These are phyloP conservation scores for Colletotrichum chrysophilum DNA, from an alignment of 2,329 filamentous ascomycete species.

Conservation along the genomic window DNA sequence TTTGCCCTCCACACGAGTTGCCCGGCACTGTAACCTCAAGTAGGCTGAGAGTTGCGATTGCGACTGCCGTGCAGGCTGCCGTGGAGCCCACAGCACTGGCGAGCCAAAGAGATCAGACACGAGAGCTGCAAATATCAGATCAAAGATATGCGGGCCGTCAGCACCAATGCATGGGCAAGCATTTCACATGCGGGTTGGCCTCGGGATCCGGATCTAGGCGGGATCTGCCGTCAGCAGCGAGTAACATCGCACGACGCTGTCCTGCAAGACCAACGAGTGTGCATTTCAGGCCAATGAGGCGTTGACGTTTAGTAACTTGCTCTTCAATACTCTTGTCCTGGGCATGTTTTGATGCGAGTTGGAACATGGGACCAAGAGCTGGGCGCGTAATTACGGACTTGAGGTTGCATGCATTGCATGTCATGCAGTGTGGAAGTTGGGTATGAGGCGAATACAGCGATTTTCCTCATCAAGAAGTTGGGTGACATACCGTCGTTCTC, in stretches of 20 bases:
- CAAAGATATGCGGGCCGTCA: neutral
- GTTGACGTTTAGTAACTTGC: neutral
- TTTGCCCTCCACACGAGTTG: neutral
- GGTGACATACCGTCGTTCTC: neutral
- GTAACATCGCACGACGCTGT: neutral
- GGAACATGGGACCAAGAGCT: neutral
- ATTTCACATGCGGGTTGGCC: neutral
- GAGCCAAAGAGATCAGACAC: neutral
- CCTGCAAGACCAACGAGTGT: neutral
- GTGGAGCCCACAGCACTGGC: neutral
- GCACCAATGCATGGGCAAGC: neutral
- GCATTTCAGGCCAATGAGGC: neutral
- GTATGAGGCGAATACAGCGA: neutral
- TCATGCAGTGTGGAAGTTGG: fast-evolving
- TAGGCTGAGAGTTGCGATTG: neutral
- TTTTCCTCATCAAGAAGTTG: neutral
- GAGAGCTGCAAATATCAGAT: neutral
- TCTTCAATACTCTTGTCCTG: neutral
- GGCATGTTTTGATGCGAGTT: neutral
- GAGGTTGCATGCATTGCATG: neutral
- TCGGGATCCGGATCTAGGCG: neutral
- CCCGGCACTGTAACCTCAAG: neutral
- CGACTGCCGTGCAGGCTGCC: neutral
- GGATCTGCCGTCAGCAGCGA: neutral
- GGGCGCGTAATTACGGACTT: neutral